Conservation (phyloP, 2,329 filamentous ascomycete genomes). For the Fusarium brachygibbosum region DNA sequence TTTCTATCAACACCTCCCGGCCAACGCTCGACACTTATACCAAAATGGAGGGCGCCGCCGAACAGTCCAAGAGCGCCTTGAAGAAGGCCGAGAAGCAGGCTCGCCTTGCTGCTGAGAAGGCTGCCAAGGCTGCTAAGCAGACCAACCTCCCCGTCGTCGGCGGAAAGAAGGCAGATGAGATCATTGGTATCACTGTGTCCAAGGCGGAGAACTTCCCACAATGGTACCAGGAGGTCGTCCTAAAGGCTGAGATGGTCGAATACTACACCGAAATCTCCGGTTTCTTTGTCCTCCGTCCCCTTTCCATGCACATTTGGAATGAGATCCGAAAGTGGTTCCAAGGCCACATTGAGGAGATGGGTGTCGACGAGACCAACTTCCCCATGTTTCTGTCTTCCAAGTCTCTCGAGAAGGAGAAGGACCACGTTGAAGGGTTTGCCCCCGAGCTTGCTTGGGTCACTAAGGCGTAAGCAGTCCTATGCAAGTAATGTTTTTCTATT, state of each 20-base stretch:
- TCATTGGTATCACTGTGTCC: conserved; percentile 88
- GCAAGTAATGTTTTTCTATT: background rate
- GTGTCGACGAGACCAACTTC: conserved; percentile 96
- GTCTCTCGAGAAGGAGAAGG: conserved; percentile 89
- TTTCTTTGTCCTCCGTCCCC: conserved; percentile 90
- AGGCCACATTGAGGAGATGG: conserved; percentile 86
- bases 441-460: conserved; percentile 93
- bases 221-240: conserved; percentile 98
- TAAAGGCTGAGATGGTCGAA: conserved; percentile 97
- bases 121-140: conserved; percentile 72
- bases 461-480: conserved; percentile 71
- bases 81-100: conserved; percentile 77
- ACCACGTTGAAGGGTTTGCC: conserved; percentile 98
- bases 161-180: conserved; percentile 72
- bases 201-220: conserved; percentile 90
- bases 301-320: conserved; percentile 76
- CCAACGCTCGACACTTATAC: conserved; percentile 31
- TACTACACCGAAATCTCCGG: conserved; percentile 96
- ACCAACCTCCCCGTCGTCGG: conserved; percentile 64
- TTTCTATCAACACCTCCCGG: conserved; percentile 13
- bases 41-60: conserved; percentile 54
- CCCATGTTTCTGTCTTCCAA: conserved; percentile 95
- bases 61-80: conserved; percentile 71
- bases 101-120: conserved; percentile 72
- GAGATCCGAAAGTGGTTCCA: conserved; percentile 76